Evolutionary conservation across 2,329 filamentous ascomycete species (phyloP).

Genomic region (Ophiostoma piceae): DNA sequence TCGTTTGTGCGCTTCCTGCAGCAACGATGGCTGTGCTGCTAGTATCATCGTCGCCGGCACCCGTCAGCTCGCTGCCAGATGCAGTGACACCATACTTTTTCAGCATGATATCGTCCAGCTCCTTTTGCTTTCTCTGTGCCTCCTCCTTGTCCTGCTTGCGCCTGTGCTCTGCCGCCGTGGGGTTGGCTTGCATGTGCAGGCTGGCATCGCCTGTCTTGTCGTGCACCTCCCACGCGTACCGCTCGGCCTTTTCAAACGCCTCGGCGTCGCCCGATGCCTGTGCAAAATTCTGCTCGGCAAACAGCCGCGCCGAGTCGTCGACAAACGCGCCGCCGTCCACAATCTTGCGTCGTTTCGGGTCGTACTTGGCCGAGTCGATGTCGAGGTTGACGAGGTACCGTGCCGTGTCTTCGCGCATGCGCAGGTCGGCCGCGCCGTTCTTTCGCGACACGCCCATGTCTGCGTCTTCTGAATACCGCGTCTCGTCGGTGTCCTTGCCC

Average conservation of each 20-base stretch:
- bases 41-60: not conserved
- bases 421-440: constrained; percentile 82
- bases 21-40: not conserved
- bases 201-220: constrained; percentile 73
- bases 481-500: not conserved
- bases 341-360: constrained; percentile 90
- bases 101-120: constrained; percentile 63
- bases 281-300: constrained; percentile 90
- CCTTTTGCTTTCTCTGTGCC: constrained; percentile 60
- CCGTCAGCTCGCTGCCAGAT: not conserved
- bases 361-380: constrained; percentile 93
- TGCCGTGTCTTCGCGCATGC: constrained; percentile 91
- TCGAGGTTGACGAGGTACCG: constrained; percentile 95
- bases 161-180: constrained; percentile 81
- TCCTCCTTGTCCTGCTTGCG: constrained; percentile 76
- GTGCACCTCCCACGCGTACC: constrained; percentile 92
- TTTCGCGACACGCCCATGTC: constrained; percentile 94
- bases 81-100: constrained; percentile 70
- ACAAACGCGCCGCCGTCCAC: constrained; percentile 76
- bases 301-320: constrained; percentile 73
- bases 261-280: constrained; percentile 83
- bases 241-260: constrained; percentile 84
- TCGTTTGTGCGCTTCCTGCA: not conserved
- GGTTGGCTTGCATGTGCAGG: constrained; percentile 90
- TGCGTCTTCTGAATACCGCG: constrained; percentile 78